phyloP scores from a whole-genome alignment of 2,329 filamentous ascomycete genomes.

The Juglanconis oblonga region DNA sequence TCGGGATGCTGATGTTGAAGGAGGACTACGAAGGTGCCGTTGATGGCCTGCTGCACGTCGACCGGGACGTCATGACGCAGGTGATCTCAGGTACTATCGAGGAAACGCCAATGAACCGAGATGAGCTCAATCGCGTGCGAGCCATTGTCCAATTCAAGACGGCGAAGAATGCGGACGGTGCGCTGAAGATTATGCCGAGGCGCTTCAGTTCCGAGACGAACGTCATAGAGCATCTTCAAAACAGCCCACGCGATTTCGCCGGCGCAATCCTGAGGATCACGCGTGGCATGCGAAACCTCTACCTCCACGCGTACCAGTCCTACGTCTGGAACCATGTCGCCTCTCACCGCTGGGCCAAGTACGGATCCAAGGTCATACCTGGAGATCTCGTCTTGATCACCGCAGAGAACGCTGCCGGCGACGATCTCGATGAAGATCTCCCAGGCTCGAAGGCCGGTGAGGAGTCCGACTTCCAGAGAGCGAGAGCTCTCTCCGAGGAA shows the following conservation, averaged over 20 bases:
- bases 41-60: conserved; percentile 72
- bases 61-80: conserved; percentile 54
- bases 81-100: conserved; percentile 47
- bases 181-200: conserved; percentile 67
- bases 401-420: conserved; percentile 61
- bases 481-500: conserved; percentile 69
- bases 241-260: conserved; percentile 65
- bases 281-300: conserved; percentile 84
- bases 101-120: conserved; percentile 55
- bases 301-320: conserved; percentile 94
- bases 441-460: conserved; percentile 32
- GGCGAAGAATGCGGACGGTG: conserved; percentile 55
- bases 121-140: conserved; percentile 75
- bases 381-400: conserved; percentile 76
- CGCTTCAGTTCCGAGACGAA: conserved; percentile 78
- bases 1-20: conserved; percentile 81
- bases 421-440: conserved; percentile 22
- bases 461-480: conserved; percentile 48
- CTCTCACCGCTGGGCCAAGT: conserved; percentile 74
- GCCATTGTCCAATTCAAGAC: conserved; percentile 74
- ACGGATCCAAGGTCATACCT: conserved; percentile 70
- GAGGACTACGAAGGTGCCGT: conserved; percentile 79
- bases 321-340: conserved; percentile 88
- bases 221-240: conserved; percentile 73
- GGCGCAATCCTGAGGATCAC: conserved; percentile 80